Conservation (phyloP, 176 grass and related monocot genomes). For the Aegilops bicornis region DNA sequence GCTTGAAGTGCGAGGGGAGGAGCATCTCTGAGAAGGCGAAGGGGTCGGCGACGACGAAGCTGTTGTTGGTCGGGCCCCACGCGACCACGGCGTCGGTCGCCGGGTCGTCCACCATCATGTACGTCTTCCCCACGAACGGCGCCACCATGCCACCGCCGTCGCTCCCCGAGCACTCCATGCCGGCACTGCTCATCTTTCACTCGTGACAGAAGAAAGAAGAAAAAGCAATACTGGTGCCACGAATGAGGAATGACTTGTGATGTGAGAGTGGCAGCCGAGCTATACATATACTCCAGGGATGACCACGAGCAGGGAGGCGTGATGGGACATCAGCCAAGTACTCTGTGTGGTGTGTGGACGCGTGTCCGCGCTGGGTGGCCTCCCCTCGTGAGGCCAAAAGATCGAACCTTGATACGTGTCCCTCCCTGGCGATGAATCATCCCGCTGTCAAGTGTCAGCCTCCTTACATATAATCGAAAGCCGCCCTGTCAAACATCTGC, state of each 20-base stretch:
- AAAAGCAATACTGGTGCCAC: too few species aligned
- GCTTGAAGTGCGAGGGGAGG: slow-evolving; percentile 48
- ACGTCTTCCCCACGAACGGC: slow-evolving; percentile 85
- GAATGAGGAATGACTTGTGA: background rate
- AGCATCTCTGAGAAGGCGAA: slow-evolving; percentile 75
- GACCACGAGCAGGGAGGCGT: background rate
- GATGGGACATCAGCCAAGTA: slow-evolving; percentile 49
- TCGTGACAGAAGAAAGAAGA: too few species aligned
- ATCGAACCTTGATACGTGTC: too few species aligned
- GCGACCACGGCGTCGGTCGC: slow-evolving; percentile 56
- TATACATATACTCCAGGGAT: too few species aligned
- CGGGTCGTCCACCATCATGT: slow-evolving; percentile 77
- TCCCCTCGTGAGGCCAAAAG: background rate
- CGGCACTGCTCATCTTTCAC: background rate
- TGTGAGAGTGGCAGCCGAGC: too few species aligned
- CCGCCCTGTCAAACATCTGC: background rate
- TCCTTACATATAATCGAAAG: too few species aligned
- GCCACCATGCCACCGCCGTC: slow-evolving; percentile 11
- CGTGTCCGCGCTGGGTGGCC: slow-evolving; percentile 53
- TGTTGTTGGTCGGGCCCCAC: slow-evolving; percentile 78
- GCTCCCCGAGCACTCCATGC: background rate
- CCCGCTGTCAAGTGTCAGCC: too few species aligned
- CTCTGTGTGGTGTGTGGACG: slow-evolving; percentile 28
- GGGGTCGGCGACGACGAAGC: slow-evolving; percentile 75
- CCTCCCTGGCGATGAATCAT: too few species aligned